Evolutionary conservation across 129 eudicot genomes (phyloP).

Genomic region (Sambucus nigra): DNA sequence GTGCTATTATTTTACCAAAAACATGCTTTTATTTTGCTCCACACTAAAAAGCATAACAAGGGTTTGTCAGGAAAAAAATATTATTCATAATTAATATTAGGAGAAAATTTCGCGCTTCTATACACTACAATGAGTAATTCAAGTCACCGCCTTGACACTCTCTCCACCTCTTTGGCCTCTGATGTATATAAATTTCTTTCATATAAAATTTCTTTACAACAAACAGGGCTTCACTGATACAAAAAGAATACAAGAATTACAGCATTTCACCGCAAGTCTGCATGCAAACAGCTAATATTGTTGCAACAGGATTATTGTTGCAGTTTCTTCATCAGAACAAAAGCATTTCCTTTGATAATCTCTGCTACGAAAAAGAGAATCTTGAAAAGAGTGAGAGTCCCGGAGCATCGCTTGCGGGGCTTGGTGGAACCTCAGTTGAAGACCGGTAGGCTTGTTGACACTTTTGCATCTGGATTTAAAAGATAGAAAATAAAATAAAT

Average conservation of each 20-base stretch:
- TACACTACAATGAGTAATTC: neutral
- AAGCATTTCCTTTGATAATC: neutral
- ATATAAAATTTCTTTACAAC: neutral
- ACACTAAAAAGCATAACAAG: neutral
- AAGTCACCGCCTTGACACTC: neutral
- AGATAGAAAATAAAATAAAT: no score
- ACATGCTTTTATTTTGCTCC: neutral
- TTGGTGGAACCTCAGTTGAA: slow-evolving; percentile 53
- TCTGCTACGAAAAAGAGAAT: slow-evolving; percentile 56
- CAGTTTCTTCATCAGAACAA: neutral
- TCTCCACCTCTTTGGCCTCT: neutral
- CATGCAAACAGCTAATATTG: neutral
- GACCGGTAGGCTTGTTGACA: slow-evolving; percentile 83
- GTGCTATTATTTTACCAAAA: neutral
- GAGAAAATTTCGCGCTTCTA: neutral
- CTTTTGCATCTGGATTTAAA: slow-evolving; percentile 58
- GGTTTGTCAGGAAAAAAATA: neutral
- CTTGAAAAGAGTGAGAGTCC: slow-evolving; percentile 78
- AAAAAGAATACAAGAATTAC: neutral
- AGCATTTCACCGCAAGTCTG: neutral
- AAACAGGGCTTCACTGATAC: neutral
- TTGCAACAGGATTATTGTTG: neutral
- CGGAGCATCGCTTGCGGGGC: slow-evolving; percentile 50
- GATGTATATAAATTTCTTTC: neutral
- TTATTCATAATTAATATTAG: neutral